Percentiles rank a stretch among this genome's conserved stretches.
Evolutionary conservation across 306 rosid species (phyloP).

Genomic region (Dalbergia oliveri): DNA sequence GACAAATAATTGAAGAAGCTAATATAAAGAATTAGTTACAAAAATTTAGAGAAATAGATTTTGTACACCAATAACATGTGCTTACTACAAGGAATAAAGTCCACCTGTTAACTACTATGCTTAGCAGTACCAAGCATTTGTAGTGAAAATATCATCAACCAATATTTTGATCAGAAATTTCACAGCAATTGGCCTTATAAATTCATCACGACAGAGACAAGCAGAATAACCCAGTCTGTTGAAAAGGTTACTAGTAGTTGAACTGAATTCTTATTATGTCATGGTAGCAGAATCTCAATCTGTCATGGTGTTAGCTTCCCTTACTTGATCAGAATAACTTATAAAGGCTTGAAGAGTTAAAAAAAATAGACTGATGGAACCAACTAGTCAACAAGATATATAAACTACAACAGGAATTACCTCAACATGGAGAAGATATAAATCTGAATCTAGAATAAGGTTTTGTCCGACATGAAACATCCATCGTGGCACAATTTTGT

Average conservation of each 20-base stretch:
- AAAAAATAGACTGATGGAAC: slow-evolving; percentile 24
- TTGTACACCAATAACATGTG: background rate
- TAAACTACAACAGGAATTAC: slow-evolving; percentile 54
- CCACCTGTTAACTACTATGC: background rate
- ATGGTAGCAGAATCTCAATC: background rate
- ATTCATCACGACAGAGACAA: background rate
- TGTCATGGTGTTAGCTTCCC: background rate
- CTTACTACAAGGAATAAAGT: background rate
- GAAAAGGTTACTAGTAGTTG: background rate
- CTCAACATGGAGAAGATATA: slow-evolving; percentile 93
- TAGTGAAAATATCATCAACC: background rate
- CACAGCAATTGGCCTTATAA: background rate
- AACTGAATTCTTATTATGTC: background rate
- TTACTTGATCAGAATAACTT: background rate
- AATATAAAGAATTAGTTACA: background rate
- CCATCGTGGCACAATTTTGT: slow-evolving; percentile 89
- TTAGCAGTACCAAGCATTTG: background rate
- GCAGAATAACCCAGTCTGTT: background rate
- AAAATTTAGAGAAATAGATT: background rate
- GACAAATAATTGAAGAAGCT: background rate
- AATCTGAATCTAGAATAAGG: slow-evolving; percentile 91
- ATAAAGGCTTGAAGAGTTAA: background rate
- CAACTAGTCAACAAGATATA: background rate
- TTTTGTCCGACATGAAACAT: slow-evolving; percentile 85
- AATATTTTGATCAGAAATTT: slow-evolving; percentile 11